These are phyloP conservation scores for Pyropia haitanensis DNA, from an alignment of 23 red algal genomes.

Conservation along the genomic window DNA sequence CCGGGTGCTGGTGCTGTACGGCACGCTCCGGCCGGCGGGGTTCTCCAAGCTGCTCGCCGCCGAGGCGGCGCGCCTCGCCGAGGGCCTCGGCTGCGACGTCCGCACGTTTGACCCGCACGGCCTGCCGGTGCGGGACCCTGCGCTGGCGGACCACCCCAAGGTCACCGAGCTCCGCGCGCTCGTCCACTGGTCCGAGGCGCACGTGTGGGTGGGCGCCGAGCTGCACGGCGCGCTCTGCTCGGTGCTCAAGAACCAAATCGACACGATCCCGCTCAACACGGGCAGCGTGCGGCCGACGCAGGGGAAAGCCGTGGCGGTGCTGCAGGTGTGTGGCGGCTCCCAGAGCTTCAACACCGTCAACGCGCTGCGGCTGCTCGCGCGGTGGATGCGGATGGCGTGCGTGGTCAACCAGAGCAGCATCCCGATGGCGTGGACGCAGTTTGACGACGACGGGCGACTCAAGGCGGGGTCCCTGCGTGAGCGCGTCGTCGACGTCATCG, in stretches of 20 bases:
- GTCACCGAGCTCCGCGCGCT: conserved; percentile 54
- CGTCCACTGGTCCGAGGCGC: conserved; percentile 58
- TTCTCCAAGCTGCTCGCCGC: conserved; percentile 49
- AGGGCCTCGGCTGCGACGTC: conserved; percentile 43
- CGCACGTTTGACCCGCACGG: conserved; percentile 46
- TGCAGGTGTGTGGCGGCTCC: conserved; percentile 61
- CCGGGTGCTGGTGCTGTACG: conserved; percentile 58
- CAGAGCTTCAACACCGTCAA: conserved; percentile 63
- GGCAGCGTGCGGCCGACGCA: conserved; percentile 59
- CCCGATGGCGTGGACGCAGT: conserved; percentile 72
- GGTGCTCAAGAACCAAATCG: conserved; percentile 77
- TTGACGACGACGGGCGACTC: conserved; percentile 61
- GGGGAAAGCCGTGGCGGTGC: conserved; percentile 47
- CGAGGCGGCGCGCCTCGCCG: conserved; percentile 48
- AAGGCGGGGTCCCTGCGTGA: conserved; percentile 62
- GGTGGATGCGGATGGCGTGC: conserved; percentile 79
- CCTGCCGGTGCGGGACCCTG: conserved; percentile 51
- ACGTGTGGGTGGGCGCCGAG: conserved; percentile 63
- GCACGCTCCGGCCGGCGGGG: conserved; percentile 30
- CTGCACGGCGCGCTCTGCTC: conserved; percentile 57
- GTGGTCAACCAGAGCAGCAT: conserved; percentile 59
- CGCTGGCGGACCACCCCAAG: conserved; percentile 49
- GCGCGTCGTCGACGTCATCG: conserved; percentile 63
- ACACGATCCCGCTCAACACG: conserved; percentile 65
- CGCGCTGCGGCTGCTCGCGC: conserved; percentile 54